Evolutionary conservation across 352 stramenopile species (phyloP).

Genomic region (Globisporangium camurandrum): DNA sequence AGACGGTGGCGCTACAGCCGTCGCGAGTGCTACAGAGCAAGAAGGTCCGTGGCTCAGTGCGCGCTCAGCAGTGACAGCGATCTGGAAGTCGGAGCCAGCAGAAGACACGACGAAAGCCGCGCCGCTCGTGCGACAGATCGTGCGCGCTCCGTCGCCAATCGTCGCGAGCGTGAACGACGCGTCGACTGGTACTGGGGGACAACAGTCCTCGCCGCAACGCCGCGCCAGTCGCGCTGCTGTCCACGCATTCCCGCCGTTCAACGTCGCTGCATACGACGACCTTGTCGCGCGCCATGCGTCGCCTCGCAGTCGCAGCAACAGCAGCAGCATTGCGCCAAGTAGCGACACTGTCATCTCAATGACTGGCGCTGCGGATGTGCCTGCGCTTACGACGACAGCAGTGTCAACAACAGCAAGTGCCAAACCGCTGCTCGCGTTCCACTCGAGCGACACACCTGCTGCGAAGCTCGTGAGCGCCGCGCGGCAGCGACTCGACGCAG

Average conservation of each 20-base stretch:
- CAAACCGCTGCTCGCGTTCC: conserved; percentile 17
- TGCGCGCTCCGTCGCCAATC: conserved; percentile 22
- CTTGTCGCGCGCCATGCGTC: conserved; percentile 5
- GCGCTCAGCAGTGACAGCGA: conserved; percentile 31
- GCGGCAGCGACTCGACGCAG: conserved; percentile 24
- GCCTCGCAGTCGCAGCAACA: neutral
- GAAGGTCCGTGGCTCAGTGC: conserved; percentile 40
- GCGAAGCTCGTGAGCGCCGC: conserved; percentile 31
- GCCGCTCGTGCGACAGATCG: conserved; percentile 21
- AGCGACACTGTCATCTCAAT: no score
- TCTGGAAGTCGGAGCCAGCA: conserved; percentile 31
- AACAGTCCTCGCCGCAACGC: no score
- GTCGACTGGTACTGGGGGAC: no score
- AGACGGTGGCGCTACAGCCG: neutral
- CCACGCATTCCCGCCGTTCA: conserved; percentile 26
- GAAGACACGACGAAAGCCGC: conserved; percentile 24
- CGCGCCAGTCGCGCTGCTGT: conserved; percentile 5
- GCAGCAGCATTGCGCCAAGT: neutral
- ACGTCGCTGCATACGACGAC: conserved; percentile 22
- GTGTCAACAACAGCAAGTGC: neutral
- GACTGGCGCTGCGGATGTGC: no score
- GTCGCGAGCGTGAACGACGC: neutral
- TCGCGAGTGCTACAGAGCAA: conserved; percentile 21
- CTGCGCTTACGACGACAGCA: conserved; percentile 7
- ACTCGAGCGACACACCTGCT: conserved; percentile 16